Conservation (phyloP, 1,139 yeast genomes). For the Geotrichum restrictum region DNA sequence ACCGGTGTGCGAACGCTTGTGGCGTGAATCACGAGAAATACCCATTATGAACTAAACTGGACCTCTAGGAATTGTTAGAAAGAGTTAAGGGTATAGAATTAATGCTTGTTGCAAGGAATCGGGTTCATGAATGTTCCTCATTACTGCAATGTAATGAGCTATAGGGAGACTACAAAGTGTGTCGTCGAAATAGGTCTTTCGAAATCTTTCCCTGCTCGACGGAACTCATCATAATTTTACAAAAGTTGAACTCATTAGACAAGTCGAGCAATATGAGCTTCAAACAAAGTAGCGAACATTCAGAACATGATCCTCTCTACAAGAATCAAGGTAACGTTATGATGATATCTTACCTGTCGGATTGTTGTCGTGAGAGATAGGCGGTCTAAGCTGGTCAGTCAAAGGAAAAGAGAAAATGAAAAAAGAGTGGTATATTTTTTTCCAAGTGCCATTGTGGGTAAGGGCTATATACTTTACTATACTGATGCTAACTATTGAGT, state of each 20-base stretch:
- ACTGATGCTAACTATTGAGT: background rate
- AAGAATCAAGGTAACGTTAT: background rate
- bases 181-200: background rate
- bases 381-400: constrained; percentile 19
- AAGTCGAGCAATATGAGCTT: too few species aligned
- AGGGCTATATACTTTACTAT: constrained; percentile 1
- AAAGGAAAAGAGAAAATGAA: constrained; percentile 12
- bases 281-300: too few species aligned
- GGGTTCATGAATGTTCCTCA: background rate
- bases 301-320: background rate
- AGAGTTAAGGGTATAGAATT: background rate
- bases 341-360: constrained; percentile 18
- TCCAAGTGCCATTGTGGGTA: constrained; percentile 2
- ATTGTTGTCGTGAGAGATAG: constrained; percentile 20
- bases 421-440: constrained; percentile 13
- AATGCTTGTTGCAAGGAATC: background rate
- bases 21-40: constrained; percentile 99
- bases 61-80: constrained; percentile 14
- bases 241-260: too few species aligned
- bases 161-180: background rate
- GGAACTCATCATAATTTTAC: too few species aligned
- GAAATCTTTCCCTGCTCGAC: background rate
- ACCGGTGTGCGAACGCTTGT: constrained; percentile 99
- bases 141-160: background rate
- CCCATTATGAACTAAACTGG: constrained; percentile 57